Evolutionary conservation across 345 rosid genomes (phyloP).

Genomic region (Corchorus capsularis): DNA sequence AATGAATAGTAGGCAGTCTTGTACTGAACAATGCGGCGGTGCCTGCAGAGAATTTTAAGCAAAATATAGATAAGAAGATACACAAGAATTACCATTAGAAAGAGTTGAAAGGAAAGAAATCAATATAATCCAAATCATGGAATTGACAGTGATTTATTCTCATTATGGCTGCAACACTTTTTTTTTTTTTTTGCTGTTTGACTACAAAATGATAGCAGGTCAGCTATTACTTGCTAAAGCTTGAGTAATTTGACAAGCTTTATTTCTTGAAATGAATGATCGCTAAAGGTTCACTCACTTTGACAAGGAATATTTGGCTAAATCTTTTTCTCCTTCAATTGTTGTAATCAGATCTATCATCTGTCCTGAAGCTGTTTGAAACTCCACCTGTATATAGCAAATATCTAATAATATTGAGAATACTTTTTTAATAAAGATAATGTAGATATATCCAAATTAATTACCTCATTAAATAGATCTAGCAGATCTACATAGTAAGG

Average conservation of each 20-base stretch:
- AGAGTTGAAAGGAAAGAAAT: neutral
- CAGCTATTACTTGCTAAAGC: neutral
- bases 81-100: neutral
- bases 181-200: neutral
- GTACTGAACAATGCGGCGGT: slow-evolving; percentile 77
- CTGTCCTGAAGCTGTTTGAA: slow-evolving; percentile 76
- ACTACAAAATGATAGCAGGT: neutral
- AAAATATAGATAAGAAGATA: slow-evolving; percentile 6
- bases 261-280: neutral
- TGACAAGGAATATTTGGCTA: slow-evolving; percentile 62
- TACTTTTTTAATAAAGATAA: neutral
- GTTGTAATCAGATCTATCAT: slow-evolving; percentile 84
- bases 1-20: slow-evolving; percentile 79
- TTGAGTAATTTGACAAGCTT: neutral
- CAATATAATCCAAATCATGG: neutral
- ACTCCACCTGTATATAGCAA: slow-evolving; percentile 56
- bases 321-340: slow-evolving; percentile 67
- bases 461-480: slow-evolving; percentile 64
- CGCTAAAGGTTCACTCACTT: slow-evolving; percentile 48
- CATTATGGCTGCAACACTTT: neutral
- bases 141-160: neutral
- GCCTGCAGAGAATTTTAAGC: slow-evolving; percentile 48
- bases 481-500: slow-evolving; percentile 55
- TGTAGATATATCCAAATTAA: neutral
- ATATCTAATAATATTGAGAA: slow-evolving; percentile 7